phyloP scores from a whole-genome alignment of 129 eudicot species.

The Logfia minima region DNA sequence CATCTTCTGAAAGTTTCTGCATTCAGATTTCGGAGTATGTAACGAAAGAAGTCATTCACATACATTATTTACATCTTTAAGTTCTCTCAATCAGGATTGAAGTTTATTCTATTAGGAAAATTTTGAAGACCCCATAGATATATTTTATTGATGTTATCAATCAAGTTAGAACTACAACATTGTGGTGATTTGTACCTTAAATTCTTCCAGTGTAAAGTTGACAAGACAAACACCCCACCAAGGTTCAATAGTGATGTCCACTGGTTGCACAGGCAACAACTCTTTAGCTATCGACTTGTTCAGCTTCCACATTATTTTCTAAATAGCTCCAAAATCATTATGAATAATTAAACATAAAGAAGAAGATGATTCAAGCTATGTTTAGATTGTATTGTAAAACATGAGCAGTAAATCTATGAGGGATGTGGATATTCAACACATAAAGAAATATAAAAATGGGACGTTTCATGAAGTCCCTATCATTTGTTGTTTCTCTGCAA shows the following conservation, averaged over 20 bases:
- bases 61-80: neutral
- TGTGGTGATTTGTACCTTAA: slow-evolving; percentile 54
- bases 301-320: slow-evolving; percentile 99
- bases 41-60: slow-evolving; percentile 12
- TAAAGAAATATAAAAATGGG: no score
- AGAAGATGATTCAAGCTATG: slow-evolving; percentile 14
- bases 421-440: no score
- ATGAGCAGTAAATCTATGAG: no score
- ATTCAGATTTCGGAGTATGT: slow-evolving; percentile 22
- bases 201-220: slow-evolving; percentile 93
- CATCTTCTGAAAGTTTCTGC: slow-evolving; percentile 97
- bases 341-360: slow-evolving; percentile 28
- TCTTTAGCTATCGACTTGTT: slow-evolving; percentile 98
- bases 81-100: slow-evolving; percentile 4
- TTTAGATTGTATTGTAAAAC: slow-evolving; percentile 15
- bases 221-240: slow-evolving; percentile 99
- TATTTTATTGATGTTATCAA: neutral
- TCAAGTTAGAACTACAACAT: slow-evolving; percentile 14
- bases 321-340: slow-evolving; percentile 48
- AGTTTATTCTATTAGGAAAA: no score
- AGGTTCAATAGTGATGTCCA: slow-evolving; percentile 80
- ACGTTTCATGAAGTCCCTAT: no score
- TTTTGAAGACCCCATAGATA: no score
- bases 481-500: no score
- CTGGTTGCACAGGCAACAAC: slow-evolving; percentile 81